A percentile compares a stretch with the other conserved stretches of the same genome.
These are phyloP conservation scores for Apodospora peruviana DNA, from an alignment of 495 filamentous ascomycete genomes.

Conservation along the genomic window DNA sequence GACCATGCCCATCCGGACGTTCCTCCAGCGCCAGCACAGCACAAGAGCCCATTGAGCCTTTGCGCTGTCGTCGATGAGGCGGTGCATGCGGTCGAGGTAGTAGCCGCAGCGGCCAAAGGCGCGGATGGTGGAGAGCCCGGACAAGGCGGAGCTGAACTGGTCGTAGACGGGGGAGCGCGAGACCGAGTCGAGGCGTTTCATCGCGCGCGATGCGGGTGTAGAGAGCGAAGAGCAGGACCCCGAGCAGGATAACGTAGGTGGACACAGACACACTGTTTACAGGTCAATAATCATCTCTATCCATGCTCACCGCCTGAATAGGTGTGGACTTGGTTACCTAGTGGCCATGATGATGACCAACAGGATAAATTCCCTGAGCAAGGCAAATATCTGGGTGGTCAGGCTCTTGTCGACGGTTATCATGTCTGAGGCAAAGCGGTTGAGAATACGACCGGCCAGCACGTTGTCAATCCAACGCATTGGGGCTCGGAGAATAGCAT, in stretches of 20 bases:
- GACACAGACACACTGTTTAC: constrained; percentile 13
- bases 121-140: constrained; percentile 60
- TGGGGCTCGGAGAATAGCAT: constrained; percentile 41
- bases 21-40: constrained; percentile 56
- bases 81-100: constrained; percentile 51
- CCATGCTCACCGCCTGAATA: neutral
- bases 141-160: constrained; percentile 52
- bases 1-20: constrained; percentile 52
- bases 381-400: constrained; percentile 11
- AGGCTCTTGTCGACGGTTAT: constrained; percentile 33
- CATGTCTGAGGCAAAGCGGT: constrained; percentile 46
- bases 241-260: constrained; percentile 20
- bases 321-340: constrained; percentile 6
- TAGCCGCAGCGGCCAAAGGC: constrained; percentile 50
- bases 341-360: constrained; percentile 20
- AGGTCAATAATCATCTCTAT: neutral
- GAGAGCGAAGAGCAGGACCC: constrained; percentile 15
- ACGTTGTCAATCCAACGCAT: constrained; percentile 46
- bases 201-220: constrained; percentile 43
- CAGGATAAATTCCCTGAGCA: constrained; percentile 11
- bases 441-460: constrained; percentile 44
- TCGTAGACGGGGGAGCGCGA: constrained; percentile 60
- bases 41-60: constrained; percentile 49
- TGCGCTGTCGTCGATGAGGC: constrained; percentile 49
- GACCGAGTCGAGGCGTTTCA: constrained; percentile 59